phyloP scores from a whole-genome alignment of 805 yeast species.

The Ascoidea tarda region DNA sequence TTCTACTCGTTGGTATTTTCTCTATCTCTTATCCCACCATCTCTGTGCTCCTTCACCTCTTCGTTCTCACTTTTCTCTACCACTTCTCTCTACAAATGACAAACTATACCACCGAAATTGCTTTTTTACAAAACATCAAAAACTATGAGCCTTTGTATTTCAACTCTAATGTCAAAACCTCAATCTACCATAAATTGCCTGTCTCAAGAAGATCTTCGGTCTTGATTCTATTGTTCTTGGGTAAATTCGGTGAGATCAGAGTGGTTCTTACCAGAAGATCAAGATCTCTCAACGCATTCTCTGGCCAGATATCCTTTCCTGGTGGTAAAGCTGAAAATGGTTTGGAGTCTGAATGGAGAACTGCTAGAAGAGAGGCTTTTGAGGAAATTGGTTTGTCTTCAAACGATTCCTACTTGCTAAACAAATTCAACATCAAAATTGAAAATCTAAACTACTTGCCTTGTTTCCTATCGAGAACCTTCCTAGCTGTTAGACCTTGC shows the following conservation, averaged over 20 bases:
- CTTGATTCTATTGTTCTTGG: constrained; percentile 57
- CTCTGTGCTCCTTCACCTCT: too few species aligned
- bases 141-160: constrained; percentile 4
- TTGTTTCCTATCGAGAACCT: constrained; percentile 67
- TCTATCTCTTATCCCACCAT: too few species aligned
- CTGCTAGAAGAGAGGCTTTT: constrained; percentile 69
- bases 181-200: constrained; percentile 53
- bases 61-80: too few species aligned
- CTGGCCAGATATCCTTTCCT: constrained; percentile 87
- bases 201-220: constrained; percentile 64
- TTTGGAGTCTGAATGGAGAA: constrained; percentile 51
- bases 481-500: constrained; percentile 74
- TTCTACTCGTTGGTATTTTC: too few species aligned
- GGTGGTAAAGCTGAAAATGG: constrained; percentile 82
- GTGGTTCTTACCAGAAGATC: constrained; percentile 74
- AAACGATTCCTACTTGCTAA: constrained; percentile 27
- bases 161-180: constrained; percentile 7
- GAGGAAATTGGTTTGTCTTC: constrained; percentile 75
- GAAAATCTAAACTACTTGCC: constrained; percentile 58
- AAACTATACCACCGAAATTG: constrained; percentile 1
- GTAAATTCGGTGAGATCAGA: constrained; percentile 58
- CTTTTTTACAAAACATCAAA: constrained; percentile 2
- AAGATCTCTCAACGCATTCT: constrained; percentile 51
- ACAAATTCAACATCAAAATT: constrained; percentile 37
- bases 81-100: not conserved